Percentiles rank a stretch among this genome's conserved stretches.
Evolutionary conservation across 495 filamentous ascomycete species (phyloP).

Genomic region (Thozetella sp.): DNA sequence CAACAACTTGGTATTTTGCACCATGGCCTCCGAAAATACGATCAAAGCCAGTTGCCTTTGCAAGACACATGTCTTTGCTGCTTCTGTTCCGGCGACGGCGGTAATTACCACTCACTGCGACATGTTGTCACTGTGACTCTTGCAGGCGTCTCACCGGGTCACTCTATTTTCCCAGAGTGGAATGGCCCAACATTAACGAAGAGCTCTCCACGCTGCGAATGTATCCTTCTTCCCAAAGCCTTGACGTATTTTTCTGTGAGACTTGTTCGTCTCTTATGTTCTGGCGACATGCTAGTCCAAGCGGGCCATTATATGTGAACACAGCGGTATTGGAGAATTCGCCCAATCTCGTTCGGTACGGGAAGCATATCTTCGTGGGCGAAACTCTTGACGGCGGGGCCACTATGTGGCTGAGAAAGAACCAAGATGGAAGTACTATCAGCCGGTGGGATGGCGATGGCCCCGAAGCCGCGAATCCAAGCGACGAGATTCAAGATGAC

Average conservation of each 20-base stretch:
- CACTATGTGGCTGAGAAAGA: constrained; percentile 28
- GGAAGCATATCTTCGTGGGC: constrained; percentile 38
- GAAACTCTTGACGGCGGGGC: constrained; percentile 49
- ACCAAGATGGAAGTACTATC: constrained; percentile 20
- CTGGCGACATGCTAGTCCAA: constrained; percentile 17
- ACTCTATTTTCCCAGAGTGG: constrained; percentile 18
- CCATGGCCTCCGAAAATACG: too few relatives aligned
- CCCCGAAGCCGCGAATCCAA: constrained; percentile 4
- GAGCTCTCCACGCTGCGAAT: constrained; percentile 14
- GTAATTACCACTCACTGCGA: constrained; percentile 23
- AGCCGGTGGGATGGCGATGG: constrained; percentile 16
- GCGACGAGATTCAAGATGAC: constrained; percentile 16
- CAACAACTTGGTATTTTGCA: too few relatives aligned
- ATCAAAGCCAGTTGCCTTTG: constrained; percentile 30
- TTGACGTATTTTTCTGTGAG: constrained; percentile 42
- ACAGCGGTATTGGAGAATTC: constrained; percentile 34
- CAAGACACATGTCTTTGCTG: constrained; percentile 25
- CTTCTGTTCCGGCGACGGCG: constrained; percentile 12
- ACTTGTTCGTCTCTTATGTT: constrained; percentile 48
- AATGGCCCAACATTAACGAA: constrained; percentile 19
- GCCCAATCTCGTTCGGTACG: constrained; percentile 29
- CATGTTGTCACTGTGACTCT: constrained; percentile 42
- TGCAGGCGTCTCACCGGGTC: constrained; percentile 38
- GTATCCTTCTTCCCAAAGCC: constrained; percentile 31
- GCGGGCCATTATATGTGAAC: constrained; percentile 23